These are phyloP conservation scores for Phanerodontia chrysosporium DNA, from an alignment of 768 basidiomycete genomes.

Conservation along the genomic window DNA sequence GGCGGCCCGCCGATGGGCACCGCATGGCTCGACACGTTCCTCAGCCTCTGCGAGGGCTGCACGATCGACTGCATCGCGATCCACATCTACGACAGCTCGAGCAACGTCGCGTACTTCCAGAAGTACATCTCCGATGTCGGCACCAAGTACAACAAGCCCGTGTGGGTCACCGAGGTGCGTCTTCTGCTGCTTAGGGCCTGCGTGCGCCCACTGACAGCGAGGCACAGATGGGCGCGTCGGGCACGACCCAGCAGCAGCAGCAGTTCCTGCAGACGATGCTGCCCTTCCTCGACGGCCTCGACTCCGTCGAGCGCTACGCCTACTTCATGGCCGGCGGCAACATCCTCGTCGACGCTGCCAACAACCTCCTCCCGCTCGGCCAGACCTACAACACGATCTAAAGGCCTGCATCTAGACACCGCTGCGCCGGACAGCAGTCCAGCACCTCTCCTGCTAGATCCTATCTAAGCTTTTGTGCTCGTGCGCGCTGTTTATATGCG, in stretches of 20 bases:
- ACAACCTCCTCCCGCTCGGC: slow-evolving; percentile 20
- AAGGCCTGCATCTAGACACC: not conserved
- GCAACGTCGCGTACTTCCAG: slow-evolving; percentile 28
- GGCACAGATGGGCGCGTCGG: slow-evolving; percentile 24
- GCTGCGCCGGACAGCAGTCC: too few relatives aligned
- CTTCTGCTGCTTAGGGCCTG: too few relatives aligned
- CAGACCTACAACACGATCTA: slow-evolving; percentile 19
- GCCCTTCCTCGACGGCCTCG: slow-evolving; percentile 25
- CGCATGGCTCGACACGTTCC: slow-evolving; percentile 28
- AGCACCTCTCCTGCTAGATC: too few relatives aligned
- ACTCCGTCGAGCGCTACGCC: slow-evolving; percentile 21
- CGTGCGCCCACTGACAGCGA: not conserved
- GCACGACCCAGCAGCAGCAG: slow-evolving; percentile 19
- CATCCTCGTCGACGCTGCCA: slow-evolving; percentile 24
- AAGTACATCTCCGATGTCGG: slow-evolving; percentile 25
- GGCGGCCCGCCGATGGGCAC: slow-evolving; percentile 27
- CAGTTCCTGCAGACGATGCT: slow-evolving; percentile 25
- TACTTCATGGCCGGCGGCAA: slow-evolving; percentile 23
- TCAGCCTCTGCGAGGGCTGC: slow-evolving; percentile 24
- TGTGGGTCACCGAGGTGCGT: slow-evolving; percentile 27
- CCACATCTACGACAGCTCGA: slow-evolving; percentile 28
- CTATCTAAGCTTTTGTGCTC: not conserved
- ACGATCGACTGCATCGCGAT: slow-evolving; percentile 25
- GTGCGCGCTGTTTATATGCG: not conserved
- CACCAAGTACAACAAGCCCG: slow-evolving; percentile 25